These are phyloP conservation scores for Taxillus chinensis DNA, from an alignment of 164 flowering plant genomes.

Conservation along the genomic window DNA sequence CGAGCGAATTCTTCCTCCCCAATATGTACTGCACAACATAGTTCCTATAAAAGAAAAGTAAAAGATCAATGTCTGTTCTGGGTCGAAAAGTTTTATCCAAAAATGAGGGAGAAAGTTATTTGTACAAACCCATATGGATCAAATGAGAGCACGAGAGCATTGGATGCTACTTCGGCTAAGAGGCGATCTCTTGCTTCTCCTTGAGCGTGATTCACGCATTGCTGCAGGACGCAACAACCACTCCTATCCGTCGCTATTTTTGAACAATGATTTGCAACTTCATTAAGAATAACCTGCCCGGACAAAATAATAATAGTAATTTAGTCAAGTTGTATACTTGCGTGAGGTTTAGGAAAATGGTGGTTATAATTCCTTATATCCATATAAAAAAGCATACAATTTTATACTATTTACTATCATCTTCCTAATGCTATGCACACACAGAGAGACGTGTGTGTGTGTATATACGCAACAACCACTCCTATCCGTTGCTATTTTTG, in stretches of 20 bases:
- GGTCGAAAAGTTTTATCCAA: too few species aligned
- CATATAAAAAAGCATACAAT: too few species aligned
- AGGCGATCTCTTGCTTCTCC: conserved; percentile 19
- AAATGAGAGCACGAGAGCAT: conserved; percentile 22
- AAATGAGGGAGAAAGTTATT: too few species aligned
- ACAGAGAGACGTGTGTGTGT: too few species aligned
- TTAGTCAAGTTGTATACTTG: too few species aligned
- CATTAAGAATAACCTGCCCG: conserved; percentile 24
- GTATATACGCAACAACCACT: conserved; percentile 28
- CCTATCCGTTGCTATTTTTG: conserved; percentile 25
- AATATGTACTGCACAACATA: conserved; percentile 39
- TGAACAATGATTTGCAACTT: conserved; percentile 18
- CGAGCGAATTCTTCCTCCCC: conserved; percentile 6
- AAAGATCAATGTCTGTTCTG: too few species aligned
- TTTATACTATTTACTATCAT: too few species aligned
- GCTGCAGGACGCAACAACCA: conserved; percentile 36
- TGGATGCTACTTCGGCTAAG: conserved; percentile 16
- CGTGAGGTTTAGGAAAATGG: too few species aligned
- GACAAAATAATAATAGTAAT: too few species aligned
- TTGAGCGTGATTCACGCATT: conserved; percentile 15
- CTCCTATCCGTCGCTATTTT: conserved; percentile 24
- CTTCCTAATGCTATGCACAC: too few species aligned
- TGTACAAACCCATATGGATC: conserved; percentile 31
- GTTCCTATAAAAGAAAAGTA: conserved; percentile 20
- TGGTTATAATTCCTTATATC: too few species aligned